Evolutionary conservation across 768 basidiomycete genomes (phyloP).

Genomic region (Russula lepida): DNA sequence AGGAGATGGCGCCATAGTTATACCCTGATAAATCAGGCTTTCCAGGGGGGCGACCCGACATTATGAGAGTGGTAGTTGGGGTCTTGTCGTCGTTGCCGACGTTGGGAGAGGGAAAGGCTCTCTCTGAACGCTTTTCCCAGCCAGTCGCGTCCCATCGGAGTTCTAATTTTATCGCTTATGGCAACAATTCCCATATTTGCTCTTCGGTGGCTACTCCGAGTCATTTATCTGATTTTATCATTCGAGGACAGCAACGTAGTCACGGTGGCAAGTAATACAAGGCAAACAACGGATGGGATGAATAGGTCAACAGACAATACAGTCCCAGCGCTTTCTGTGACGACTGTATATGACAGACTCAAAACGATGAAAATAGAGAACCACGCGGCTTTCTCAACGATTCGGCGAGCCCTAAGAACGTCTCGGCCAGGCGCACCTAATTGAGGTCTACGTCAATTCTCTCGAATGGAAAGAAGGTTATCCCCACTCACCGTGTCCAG

Average conservation of each 20-base stretch:
- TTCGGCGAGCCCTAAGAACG: conserved; percentile 52
- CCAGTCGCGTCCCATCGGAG: background rate
- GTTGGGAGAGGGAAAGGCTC: background rate
- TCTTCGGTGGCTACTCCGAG: background rate
- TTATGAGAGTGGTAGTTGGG: conserved; percentile 20
- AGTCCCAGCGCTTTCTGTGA: background rate
- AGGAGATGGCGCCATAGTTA: conserved; percentile 95
- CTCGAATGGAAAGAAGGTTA: too few species aligned
- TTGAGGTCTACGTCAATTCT: background rate
- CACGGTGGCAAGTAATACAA: background rate
- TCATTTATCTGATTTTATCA: too few species aligned
- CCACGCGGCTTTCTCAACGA: conserved; percentile 50
- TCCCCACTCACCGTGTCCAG: conserved; percentile 13
- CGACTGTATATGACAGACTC: background rate
- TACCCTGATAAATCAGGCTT: conserved; percentile 84
- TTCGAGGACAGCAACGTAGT: too few species aligned
- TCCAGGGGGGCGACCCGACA: conserved; percentile 34
- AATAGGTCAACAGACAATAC: background rate
- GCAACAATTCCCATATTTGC: background rate
- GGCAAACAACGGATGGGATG: background rate
- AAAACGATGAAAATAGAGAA: conserved; percentile 26
- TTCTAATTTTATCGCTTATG: background rate
- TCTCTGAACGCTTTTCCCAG: background rate
- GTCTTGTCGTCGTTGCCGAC: conserved; percentile 15
- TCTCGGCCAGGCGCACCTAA: conserved; percentile 47